A percentile compares a stretch with the other conserved stretches of the same genome.
Conservation (phyloP, 352 stramenopile genomes). For the Globisporangium perplexum region DNA sequence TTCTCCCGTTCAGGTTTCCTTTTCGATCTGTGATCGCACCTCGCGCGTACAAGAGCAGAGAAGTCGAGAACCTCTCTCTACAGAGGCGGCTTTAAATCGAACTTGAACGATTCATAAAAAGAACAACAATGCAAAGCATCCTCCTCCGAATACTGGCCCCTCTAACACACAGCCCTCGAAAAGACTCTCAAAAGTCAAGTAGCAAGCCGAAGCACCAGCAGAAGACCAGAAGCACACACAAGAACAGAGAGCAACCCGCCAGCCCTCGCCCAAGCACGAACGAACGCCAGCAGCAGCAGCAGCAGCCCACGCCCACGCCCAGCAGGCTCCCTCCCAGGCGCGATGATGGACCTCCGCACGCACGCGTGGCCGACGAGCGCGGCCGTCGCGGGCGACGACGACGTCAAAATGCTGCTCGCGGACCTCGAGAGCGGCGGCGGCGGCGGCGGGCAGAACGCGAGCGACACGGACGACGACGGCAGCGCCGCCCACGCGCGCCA, state of each 20-base stretch:
- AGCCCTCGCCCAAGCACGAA: neutral
- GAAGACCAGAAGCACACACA: neutral
- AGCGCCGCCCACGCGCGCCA: neutral
- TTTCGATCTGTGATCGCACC: too few relatives aligned
- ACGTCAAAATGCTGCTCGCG: slow-evolving; percentile 10
- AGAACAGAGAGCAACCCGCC: neutral
- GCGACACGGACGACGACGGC: neutral
- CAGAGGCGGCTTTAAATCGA: neutral
- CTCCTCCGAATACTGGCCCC: neutral
- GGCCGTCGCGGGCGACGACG: slow-evolving; percentile 1
- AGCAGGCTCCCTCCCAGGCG: too few relatives aligned
- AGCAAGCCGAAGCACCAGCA: neutral
- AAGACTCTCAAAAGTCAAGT: neutral
- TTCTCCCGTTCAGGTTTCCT: too few relatives aligned
- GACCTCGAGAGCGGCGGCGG: slow-evolving; percentile 1
- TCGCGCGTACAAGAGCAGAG: neutral
- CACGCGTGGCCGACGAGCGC: neutral
- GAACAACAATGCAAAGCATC: neutral
- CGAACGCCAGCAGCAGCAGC: too few relatives aligned
- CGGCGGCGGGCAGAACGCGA: neutral
- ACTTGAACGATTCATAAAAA: neutral
- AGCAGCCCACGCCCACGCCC: too few relatives aligned
- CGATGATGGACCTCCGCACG: slow-evolving; percentile 9
- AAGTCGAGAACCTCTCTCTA: neutral
- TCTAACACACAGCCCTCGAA: too few relatives aligned